Conservation (phyloP, 345 rosid species). For the Psidium guajava region DNA sequence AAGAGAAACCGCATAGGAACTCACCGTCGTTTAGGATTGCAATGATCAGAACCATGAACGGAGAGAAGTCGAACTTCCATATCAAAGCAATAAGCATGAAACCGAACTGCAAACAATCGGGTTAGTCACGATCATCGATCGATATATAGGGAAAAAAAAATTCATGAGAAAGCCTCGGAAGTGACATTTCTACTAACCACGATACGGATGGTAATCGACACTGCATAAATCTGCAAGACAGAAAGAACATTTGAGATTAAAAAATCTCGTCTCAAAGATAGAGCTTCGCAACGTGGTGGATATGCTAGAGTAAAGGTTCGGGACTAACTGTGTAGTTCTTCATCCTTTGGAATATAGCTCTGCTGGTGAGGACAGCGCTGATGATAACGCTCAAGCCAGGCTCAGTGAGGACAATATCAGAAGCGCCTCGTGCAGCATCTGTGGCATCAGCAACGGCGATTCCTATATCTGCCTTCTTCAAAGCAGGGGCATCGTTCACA, state of each 20-base stretch:
- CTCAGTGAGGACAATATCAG: constrained; percentile 38
- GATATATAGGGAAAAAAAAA: background rate
- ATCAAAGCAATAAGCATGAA: constrained; percentile 40
- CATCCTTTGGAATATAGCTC: constrained; percentile 48
- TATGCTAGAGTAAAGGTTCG: background rate
- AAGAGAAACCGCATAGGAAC: background rate
- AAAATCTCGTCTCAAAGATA: background rate
- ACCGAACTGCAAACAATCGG: constrained; percentile 15
- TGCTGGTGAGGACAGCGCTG: constrained; percentile 39
- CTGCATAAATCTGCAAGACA: constrained; percentile 27
- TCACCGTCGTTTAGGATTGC: constrained; percentile 38
- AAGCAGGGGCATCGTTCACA: constrained; percentile 41
- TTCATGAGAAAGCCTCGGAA: background rate
- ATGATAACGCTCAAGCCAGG: constrained; percentile 39
- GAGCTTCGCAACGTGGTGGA: background rate
- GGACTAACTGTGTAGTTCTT: constrained; percentile 31
- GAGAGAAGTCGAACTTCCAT: constrained; percentile 41
- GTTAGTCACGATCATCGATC: background rate
- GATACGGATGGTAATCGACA: constrained; percentile 43
- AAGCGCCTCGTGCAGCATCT: constrained; percentile 40
- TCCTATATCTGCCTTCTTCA: constrained; percentile 45
- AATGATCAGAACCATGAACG: constrained; percentile 40
- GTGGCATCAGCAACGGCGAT: constrained; percentile 42
- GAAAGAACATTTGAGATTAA: background rate
- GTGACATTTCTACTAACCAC: constrained; percentile 13